Percentiles rank a stretch among this genome's conserved stretches.
Evolutionary conservation across 2,329 filamentous ascomycete species (phyloP).

Genomic region (Alternaria triticina): DNA sequence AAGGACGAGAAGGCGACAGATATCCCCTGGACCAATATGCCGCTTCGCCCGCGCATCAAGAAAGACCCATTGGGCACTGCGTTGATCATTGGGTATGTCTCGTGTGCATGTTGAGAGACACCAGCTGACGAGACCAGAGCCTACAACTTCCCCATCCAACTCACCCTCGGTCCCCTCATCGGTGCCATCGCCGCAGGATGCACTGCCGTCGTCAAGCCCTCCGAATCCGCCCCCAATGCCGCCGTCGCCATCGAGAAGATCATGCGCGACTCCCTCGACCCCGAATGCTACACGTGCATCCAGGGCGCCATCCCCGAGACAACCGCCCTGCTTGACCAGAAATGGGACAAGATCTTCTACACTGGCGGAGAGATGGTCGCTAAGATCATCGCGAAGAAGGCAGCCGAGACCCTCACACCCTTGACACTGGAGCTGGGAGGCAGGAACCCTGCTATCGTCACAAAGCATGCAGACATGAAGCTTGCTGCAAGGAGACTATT

Average conservation of each 20-base stretch:
- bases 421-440: conserved; percentile 90
- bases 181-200: conserved; percentile 94
- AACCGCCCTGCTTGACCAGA: conserved; percentile 80
- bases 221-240: conserved; percentile 77
- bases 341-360: conserved; percentile 99
- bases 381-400: conserved; percentile 60
- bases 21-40: conserved; percentile 70
- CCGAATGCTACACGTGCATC: conserved; percentile 74
- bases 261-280: conserved; percentile 76
- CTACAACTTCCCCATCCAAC: conserved; percentile 91
- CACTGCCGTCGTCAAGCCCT: conserved; percentile 88
- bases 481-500: conserved; percentile 83
- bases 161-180: conserved; percentile 78
- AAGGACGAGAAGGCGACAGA: conserved; percentile 79
- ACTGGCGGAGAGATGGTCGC: conserved; percentile 82
- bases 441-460: conserved; percentile 89
- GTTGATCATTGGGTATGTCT: conserved; percentile 68
- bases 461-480: conserved; percentile 78
- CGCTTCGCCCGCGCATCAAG: conserved; percentile 75
- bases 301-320: conserved; percentile 85
- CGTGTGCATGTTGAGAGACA: not conserved
- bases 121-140: conserved; percentile 57
- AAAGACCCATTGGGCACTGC: conserved; percentile 88
- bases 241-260: conserved; percentile 83
- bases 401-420: conserved; percentile 70